Base-by-base conservation (phyloP, 78 protist species). In the Capsaspora owczarzaki region DNA sequence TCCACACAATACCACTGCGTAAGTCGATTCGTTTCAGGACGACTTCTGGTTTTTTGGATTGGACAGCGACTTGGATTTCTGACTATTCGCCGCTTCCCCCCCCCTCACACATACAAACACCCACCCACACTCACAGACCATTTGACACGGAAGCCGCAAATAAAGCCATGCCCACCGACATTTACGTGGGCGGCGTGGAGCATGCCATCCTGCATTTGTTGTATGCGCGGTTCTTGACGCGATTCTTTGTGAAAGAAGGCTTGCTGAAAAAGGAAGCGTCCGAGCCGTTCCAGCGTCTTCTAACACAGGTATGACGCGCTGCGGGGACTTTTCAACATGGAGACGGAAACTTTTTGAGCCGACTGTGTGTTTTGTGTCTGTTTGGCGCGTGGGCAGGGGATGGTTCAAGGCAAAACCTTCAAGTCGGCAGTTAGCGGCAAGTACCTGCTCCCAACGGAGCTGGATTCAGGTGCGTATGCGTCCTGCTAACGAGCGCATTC, bases 191-290 rank as follows among this genome's bases (percentile, higher is more conserved):
- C 51, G 96, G 98, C 44, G 85, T 86, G 35, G 98, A 95, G 74
- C 98, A 95, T 63, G 98, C 98, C 0, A 88, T 94, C 47, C 76
- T 95, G 35, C 98, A 95, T 76, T 70, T 95, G 60, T 81, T 95
- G 35, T 95, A 95, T 71, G 84, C 96, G 31, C 86, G 98, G 53
- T 95, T 95, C 86, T 53, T 93, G 23, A 44, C 61, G 41, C 2
- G 42, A 10, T 38, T 35, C 10, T 23, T 49, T 6, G 72, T 46
- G 6, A 16, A 37, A 20, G 63, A 2, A 2, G 10, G 25, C 69
- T 66, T 79, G n/a, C 1, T 12, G 40, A 8, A 1, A 29, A 63
- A 20, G 27, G 44, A 20, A 27, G 51, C n/a, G 42, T 0, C n/a
- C 0, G 96, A 90, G 76, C 93, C 96, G 53, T 93, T 90, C 29